Conservation (phyloP, 1,284 basidiomycete genomes). For the Tylopilus orsonianus region DNA sequence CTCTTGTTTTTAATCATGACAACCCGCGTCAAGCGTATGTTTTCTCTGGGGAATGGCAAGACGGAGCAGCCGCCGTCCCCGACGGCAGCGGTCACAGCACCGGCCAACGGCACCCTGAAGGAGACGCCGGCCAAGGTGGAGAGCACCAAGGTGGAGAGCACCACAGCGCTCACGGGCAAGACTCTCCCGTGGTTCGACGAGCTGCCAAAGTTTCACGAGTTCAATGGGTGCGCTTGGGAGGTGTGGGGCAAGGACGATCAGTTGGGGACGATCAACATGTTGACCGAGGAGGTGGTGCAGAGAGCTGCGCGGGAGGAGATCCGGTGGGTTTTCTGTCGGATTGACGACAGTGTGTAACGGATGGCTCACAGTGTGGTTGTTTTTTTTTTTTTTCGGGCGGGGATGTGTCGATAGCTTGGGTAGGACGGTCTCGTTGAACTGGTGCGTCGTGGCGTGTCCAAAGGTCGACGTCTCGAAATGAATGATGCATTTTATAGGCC, state of each 20-base stretch:
- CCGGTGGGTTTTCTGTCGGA: slow-evolving; percentile 49
- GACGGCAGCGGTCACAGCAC: neutral
- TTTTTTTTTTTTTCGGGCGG: too few relatives aligned
- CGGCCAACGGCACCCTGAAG: neutral
- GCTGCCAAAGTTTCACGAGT: slow-evolving; percentile 56
- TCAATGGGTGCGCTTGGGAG: slow-evolving; percentile 67
- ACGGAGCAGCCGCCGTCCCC: slow-evolving; percentile 2
- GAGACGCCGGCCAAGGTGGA: too few relatives aligned
- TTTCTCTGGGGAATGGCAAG: slow-evolving; percentile 16
- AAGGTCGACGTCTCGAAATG: too few relatives aligned
- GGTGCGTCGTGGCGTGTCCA: too few relatives aligned
- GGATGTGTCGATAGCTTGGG: slow-evolving; percentile 47
- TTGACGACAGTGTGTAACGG: too few relatives aligned
- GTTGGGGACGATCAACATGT: slow-evolving; percentile 68
- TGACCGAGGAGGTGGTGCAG: slow-evolving; percentile 64
- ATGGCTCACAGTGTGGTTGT: too few relatives aligned
- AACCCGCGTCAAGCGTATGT: slow-evolving; percentile 14
- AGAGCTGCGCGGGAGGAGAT: slow-evolving; percentile 64
- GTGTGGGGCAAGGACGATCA: slow-evolving; percentile 72
- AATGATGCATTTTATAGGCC: slow-evolving; percentile 55
- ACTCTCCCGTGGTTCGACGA: slow-evolving; percentile 61
- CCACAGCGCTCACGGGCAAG: neutral
- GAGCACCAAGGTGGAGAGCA: neutral
- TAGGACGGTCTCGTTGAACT: slow-evolving; percentile 59
- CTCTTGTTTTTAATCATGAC: slow-evolving; percentile 15